Percentiles rank a stretch among this genome's conserved stretches.
Evolutionary conservation across 768 basidiomycete species (phyloP).

Genomic region (Collybia sp.): DNA sequence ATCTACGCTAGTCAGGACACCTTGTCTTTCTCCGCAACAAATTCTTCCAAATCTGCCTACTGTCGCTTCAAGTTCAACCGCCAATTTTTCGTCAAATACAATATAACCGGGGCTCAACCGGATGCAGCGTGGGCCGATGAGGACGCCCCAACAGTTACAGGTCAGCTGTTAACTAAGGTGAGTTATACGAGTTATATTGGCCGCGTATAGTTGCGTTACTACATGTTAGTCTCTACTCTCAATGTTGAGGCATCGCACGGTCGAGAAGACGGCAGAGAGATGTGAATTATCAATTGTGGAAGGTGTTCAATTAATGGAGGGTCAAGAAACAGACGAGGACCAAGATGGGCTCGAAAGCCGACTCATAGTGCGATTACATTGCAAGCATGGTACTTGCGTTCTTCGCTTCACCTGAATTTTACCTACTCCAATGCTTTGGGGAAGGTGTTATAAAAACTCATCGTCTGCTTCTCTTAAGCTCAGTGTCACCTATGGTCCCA

Average conservation of each 20-base stretch:
- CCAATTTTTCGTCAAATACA: conserved; percentile 69
- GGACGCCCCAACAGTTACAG: conserved; percentile 41
- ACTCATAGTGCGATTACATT: conserved; percentile 68
- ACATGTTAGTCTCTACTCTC: conserved; percentile 56
- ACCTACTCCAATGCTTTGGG: background rate
- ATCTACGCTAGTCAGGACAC: conserved; percentile 59
- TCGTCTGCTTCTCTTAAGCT: conserved; percentile 55
- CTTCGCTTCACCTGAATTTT: background rate
- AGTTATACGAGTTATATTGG: background rate
- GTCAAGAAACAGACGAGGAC: conserved; percentile 36
- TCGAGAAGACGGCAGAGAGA: conserved; percentile 73
- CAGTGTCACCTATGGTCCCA: conserved; percentile 59
- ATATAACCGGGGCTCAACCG: conserved; percentile 22
- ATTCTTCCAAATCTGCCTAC: conserved; percentile 79
- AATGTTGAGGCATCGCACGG: conserved; percentile 66
- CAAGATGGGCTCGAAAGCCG: conserved; percentile 65
- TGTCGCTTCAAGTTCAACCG: conserved; percentile 69
- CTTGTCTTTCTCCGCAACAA: conserved; percentile 67
- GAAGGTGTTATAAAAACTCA: conserved; percentile 82
- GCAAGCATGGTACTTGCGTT: conserved; percentile 69
- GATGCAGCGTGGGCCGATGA: conserved; percentile 21
- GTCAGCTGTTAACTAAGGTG: conserved; percentile 71
- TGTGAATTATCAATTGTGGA: conserved; percentile 73
- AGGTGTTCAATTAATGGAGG: conserved; percentile 24
- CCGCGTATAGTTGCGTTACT: conserved; percentile 2